Base-by-base conservation (phyloP, 208 protist genomes). In the Wallacemonas sp. region DNA sequence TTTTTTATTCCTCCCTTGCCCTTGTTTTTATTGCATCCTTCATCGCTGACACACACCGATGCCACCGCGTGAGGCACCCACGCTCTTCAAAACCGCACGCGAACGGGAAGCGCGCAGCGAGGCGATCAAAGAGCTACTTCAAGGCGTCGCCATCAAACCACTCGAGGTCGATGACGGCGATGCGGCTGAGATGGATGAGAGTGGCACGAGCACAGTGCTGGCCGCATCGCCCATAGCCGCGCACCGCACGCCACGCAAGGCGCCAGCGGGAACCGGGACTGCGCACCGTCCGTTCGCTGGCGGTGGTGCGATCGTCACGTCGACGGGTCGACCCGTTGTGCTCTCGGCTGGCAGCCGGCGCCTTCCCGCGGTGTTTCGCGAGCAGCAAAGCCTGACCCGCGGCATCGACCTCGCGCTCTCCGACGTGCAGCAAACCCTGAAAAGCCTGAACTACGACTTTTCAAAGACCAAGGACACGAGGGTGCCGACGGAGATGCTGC, bases 281-380 rank as follows among this genome's bases (percentile, higher is more conserved):
- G 36, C 33, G 16, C 16, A 26, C 3, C 52, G 44, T 8, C 44
- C 61, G n/a, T 43, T 56, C 3, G 32, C 30, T 5, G 46, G 36
- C 2, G 41, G 61, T 46, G 54, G 64, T 14, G 65, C 39, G 5
- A 57, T 69, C 12, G 6, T 78, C 55, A 74, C 72, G 26, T 44
- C 61, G 46, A 68, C 33, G 54, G 70, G 70, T 19, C 36, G 65
- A 9, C 46, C 68, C 1, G 56, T 76, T 11, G 55, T 69, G 1
- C 60, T 79, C 16, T 83, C 80, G 11, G 62, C 78, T 5, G 66
- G 58, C 24, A 78, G 68, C 19, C 72, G 81, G 19, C 74, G 72
- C 0, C 68, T 89, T 9, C 83, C 87, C 1, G 49, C 71, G 2
- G 61, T 83, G 11, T 93, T 93, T 44, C 38, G 29, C 0, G 81